Base-by-base conservation (phyloP, 2,329 filamentous ascomycete species). In the Cladophialophora psammophila region DNA sequence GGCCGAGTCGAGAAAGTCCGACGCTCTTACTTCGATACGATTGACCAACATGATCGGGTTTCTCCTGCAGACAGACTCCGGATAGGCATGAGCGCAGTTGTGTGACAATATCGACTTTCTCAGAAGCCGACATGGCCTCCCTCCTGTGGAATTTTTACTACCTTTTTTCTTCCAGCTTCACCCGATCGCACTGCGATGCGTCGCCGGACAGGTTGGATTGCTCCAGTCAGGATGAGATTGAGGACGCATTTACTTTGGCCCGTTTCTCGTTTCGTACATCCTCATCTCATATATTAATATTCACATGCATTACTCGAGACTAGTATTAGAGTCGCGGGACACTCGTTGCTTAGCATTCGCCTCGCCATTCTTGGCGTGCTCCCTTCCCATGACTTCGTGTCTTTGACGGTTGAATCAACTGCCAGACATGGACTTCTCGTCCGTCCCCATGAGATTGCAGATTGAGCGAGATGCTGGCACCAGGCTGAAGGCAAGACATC, bases 281-380 rank as follows among this genome's bases (percentile, higher is more conserved):
- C 18, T 5, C 32, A 36, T 31, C 34, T 6, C 31, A n/a, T 55
- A 55, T 55, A 55, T 55, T 55, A n/a, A n/a, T n/a, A 55, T 36
- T 55, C 31, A 5, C 53, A 36, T 36, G 53, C 13, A 55, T 55
- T 31, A 35, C 53, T 55, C 13, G 26, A 12, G 53, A 12, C 53
- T 55, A 55, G 53, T 20, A 12, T 55, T 35, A 55, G 31, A 55
- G 32, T 36, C 32, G 34, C 12, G 32, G 35, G 31, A 55, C 31
- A 55, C 53, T 55, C 32, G 32, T 55, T 55, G 12, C 32, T 55
- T 34, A 55, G 53, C 53, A 26, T 35, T 55, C 18, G 53, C 32
- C 31, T 55, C 31, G 53, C 53, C 31, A 10, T n/a, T 34, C 53
- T n/a, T 35, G 32, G 35, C 31, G 53, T 55, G 31, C 3, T n/a